Evolutionary conservation across 1,284 basidiomycete genomes (phyloP).

Genomic region (Fomes fomentarius): DNA sequence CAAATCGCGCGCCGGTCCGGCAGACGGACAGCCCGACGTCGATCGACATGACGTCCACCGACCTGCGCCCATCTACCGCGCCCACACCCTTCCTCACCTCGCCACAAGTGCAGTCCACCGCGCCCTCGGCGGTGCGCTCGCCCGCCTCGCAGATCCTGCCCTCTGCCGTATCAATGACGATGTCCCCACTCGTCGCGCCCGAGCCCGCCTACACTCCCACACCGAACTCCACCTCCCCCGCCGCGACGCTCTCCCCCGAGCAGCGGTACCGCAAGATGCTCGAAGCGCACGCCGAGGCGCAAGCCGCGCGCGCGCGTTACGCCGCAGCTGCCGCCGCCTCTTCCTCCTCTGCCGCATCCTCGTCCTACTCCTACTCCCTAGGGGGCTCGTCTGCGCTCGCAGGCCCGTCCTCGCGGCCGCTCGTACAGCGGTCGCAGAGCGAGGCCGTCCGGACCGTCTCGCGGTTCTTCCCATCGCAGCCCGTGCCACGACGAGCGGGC

Average conservation of each 20-base stretch:
- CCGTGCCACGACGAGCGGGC: slow-evolving; percentile 16
- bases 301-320: slow-evolving; percentile 15
- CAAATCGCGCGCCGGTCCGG: slow-evolving; percentile 6
- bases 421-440: slow-evolving; percentile 17
- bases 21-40: slow-evolving; percentile 23
- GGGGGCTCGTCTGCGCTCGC: neutral
- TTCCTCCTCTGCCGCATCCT: neutral
- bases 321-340: neutral
- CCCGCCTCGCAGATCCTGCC: slow-evolving; percentile 8
- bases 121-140: slow-evolving; percentile 1
- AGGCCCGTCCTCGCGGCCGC: slow-evolving; percentile 8
- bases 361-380: neutral
- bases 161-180: slow-evolving; percentile 1
- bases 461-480: slow-evolving; percentile 16
- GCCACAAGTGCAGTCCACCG: neutral
- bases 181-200: slow-evolving; percentile 5
- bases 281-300: slow-evolving; percentile 23
- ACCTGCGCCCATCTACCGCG: slow-evolving; percentile 6
- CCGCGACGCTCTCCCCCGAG: slow-evolving; percentile 15
- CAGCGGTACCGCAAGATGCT: slow-evolving; percentile 25
- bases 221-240: slow-evolving; percentile 21
- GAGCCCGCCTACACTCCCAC: slow-evolving; percentile 6
- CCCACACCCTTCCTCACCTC: slow-evolving; percentile 21
- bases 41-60: slow-evolving; percentile 23
- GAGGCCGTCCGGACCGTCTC: slow-evolving; percentile 7